These are phyloP conservation scores for Backusella westeae DNA, from an alignment of 192 early-diverging fungal species.

Conservation along the genomic window DNA sequence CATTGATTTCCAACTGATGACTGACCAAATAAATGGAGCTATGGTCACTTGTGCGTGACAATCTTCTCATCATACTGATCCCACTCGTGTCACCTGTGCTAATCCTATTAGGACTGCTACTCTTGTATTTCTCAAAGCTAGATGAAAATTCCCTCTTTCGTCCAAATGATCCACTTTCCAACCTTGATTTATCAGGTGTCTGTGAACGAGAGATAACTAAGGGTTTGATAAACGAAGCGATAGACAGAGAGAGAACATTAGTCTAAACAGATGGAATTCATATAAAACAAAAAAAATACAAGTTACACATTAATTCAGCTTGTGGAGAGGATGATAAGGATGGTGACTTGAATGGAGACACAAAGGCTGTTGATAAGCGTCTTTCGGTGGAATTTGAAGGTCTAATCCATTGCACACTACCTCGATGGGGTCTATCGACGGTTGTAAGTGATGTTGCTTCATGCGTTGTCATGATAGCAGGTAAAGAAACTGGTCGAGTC, in stretches of 20 bases:
- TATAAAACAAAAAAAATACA: neutral
- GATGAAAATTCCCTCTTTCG: conserved; percentile 24
- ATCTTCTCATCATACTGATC: conserved; percentile 28
- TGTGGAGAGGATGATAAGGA: conserved; percentile 37
- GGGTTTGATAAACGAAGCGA: neutral
- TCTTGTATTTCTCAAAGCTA: conserved; percentile 27
- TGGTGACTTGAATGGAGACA: conserved; percentile 38
- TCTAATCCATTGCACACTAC: neutral
- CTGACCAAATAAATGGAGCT: conserved; percentile 17
- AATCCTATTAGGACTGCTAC: conserved; percentile 13
- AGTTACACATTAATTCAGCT: conserved; percentile 20
- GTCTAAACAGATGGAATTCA: neutral
- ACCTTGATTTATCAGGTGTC: neutral
- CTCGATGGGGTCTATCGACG: neutral
- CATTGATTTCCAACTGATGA: neutral
- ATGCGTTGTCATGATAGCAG: conserved; percentile 3
- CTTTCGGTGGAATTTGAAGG: neutral
- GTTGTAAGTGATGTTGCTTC: neutral
- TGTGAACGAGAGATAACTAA: conserved; percentile 7
- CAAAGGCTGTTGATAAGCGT: conserved; percentile 11
- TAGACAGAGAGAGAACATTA: neutral
- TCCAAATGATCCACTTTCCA: conserved; percentile 20
- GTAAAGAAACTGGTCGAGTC: conserved; percentile 6
- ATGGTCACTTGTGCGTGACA: conserved; percentile 32
- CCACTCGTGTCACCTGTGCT: conserved; percentile 15